Evolutionary conservation across 1,139 yeast species (phyloP).

Genomic region (Blastobotrys aristatus): DNA sequence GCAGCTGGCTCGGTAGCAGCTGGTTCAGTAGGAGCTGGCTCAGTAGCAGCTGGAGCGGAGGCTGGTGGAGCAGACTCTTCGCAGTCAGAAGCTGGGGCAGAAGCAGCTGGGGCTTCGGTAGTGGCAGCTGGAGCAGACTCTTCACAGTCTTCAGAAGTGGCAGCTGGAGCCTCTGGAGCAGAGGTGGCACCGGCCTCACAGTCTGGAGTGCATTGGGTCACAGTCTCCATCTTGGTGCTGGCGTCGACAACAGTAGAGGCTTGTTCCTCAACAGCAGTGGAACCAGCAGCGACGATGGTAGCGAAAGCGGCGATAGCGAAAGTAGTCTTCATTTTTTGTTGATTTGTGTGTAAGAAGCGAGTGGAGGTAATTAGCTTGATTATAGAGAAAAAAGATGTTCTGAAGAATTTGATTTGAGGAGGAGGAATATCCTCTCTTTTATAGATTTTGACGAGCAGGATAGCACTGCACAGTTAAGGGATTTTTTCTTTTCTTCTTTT

Average conservation of each 20-base stretch:
- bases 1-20: slow-evolving; percentile 1
- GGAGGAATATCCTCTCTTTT: background rate
- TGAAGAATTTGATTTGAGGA: background rate
- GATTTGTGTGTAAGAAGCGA: background rate
- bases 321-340: slow-evolving; percentile 19
- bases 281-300: background rate
- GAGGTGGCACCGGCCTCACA: slow-evolving; percentile 18
- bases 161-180: slow-evolving; percentile 7
- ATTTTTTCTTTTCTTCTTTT: too few relatives aligned
- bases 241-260: slow-evolving; percentile 20
- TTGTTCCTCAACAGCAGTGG: slow-evolving; percentile 17
- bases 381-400: background rate
- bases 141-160: slow-evolving; percentile 1
- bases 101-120: slow-evolving; percentile 3
- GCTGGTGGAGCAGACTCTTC: slow-evolving; percentile 4
- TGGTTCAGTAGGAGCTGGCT: slow-evolving; percentile 4
- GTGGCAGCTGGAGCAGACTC: slow-evolving; percentile 6
- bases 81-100: too few relatives aligned
- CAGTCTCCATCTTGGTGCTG: slow-evolving; percentile 20
- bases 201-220: slow-evolving; percentile 17
- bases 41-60: background rate
- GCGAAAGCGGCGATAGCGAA: slow-evolving; percentile 21
- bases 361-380: background rate
- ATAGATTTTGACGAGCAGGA: too few relatives aligned
- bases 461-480: too few relatives aligned